Conservation (phyloP, 345 rosid species). For the Gossypium arboreum region DNA sequence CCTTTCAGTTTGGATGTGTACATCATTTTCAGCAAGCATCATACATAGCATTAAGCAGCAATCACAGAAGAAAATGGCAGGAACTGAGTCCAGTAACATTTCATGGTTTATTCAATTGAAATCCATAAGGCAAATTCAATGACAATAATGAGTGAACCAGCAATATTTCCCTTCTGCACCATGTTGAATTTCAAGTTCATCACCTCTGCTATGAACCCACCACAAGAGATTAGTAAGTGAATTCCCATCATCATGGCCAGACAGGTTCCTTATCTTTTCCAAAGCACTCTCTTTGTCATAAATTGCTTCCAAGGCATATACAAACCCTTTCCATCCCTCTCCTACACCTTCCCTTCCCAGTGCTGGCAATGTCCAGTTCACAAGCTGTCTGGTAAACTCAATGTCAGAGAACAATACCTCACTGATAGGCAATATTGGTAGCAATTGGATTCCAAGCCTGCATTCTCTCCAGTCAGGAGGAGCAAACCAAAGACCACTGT, state of each 20-base stretch:
- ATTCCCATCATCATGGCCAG: constrained; percentile 69
- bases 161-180: constrained; percentile 56
- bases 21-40: too few species aligned
- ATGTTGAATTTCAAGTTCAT: constrained; percentile 31
- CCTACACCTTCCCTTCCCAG: constrained; percentile 65
- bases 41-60: too few species aligned
- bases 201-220: constrained; percentile 80
- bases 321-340: constrained; percentile 95
- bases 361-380: constrained; percentile 75
- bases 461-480: constrained; percentile 77
- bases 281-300: constrained; percentile 61
- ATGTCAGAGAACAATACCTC: constrained; percentile 72
- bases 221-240: constrained; percentile 74
- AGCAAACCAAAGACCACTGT: constrained; percentile 87
- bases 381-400: constrained; percentile 55
- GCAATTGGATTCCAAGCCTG: constrained; percentile 81
- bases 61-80: too few species aligned
- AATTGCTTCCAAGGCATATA: constrained; percentile 68
- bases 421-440: constrained; percentile 63
- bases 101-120: too few species aligned
- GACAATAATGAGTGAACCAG: constrained; percentile 68
- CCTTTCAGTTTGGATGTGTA: too few species aligned
- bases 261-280: constrained; percentile 55
- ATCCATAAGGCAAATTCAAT: too few species aligned
- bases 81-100: too few species aligned